Conservation (phyloP, 1,139 yeast species). For the Nadsonia commutata region DNA sequence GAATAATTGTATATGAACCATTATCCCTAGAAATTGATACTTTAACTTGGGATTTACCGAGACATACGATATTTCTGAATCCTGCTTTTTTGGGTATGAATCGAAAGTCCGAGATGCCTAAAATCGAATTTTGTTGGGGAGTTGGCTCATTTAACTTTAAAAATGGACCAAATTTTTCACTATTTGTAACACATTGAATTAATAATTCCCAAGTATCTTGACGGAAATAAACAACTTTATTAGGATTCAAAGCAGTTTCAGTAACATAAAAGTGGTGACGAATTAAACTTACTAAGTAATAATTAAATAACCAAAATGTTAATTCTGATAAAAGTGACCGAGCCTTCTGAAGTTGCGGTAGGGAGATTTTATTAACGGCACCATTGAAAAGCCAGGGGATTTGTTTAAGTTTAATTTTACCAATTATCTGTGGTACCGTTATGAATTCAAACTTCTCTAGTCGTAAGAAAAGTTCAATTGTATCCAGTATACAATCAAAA, state of each 20-base stretch:
- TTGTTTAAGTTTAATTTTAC: background rate
- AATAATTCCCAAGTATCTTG: background rate
- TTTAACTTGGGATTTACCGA: constrained; percentile 8
- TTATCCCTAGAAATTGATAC: background rate
- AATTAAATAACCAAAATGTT: background rate
- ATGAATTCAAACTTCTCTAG: background rate
- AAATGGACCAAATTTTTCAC: background rate
- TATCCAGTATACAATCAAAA: background rate
- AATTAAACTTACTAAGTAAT: background rate
- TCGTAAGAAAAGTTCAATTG: background rate
- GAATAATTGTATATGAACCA: constrained; percentile 1
- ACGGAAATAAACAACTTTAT: background rate
- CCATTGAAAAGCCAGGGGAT: background rate
- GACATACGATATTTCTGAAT: constrained; percentile 16
- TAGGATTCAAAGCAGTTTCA: background rate
- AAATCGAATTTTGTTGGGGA: constrained; percentile 8
- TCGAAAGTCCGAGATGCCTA: constrained; percentile 15
- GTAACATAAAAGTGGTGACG: background rate
- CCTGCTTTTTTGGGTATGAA: constrained; percentile 17
- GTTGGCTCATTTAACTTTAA: background rate
- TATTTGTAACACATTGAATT: background rate
- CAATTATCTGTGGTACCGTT: background rate
- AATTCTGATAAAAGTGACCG: background rate
- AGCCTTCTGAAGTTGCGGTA: background rate
- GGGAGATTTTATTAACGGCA: background rate